These are phyloP conservation scores for Plasmopara halstedii DNA, from an alignment of 352 stramenopile species.

Conservation along the genomic window DNA sequence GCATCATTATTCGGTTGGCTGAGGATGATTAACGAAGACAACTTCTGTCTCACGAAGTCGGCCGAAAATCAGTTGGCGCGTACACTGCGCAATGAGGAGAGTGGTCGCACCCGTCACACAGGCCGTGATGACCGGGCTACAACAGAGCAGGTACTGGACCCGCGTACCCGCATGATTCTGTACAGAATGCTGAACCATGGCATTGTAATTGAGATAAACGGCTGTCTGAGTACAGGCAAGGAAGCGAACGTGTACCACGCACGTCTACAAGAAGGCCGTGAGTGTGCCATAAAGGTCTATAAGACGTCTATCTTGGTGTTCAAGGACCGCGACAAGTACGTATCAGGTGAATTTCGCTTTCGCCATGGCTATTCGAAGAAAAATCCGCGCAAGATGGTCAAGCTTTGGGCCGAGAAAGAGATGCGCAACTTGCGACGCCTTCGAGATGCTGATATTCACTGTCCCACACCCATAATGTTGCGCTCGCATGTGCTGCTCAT, in stretches of 20 bases:
- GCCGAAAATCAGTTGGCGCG: slow-evolving; percentile 73
- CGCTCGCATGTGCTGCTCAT: slow-evolving; percentile 98
- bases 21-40: slow-evolving; percentile 51
- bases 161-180: slow-evolving; percentile 97
- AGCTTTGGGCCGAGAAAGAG: slow-evolving; percentile 99
- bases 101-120: slow-evolving; percentile 82
- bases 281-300: slow-evolving; percentile 83
- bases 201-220: slow-evolving; percentile 96
- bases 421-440: slow-evolving; percentile 97
- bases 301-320: slow-evolving; percentile 97
- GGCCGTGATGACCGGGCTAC: slow-evolving; percentile 97
- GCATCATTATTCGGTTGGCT: slow-evolving; percentile 5
- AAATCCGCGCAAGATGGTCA: slow-evolving; percentile 99
- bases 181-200: slow-evolving; percentile 97
- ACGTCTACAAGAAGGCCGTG: slow-evolving; percentile 49
- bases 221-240: slow-evolving; percentile 98
- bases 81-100: slow-evolving; percentile 71
- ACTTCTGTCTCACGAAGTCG: slow-evolving; percentile 68
- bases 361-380: slow-evolving; percentile 93
- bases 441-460: slow-evolving; percentile 85
- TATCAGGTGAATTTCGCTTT: slow-evolving; percentile 97
- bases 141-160: slow-evolving; percentile 97
- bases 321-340: slow-evolving; percentile 99
- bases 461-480: slow-evolving; percentile 89
- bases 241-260: slow-evolving; percentile 99